Evolutionary conservation across 208 protist species (phyloP).

Genomic region (Wallacemonas sp.): DNA sequence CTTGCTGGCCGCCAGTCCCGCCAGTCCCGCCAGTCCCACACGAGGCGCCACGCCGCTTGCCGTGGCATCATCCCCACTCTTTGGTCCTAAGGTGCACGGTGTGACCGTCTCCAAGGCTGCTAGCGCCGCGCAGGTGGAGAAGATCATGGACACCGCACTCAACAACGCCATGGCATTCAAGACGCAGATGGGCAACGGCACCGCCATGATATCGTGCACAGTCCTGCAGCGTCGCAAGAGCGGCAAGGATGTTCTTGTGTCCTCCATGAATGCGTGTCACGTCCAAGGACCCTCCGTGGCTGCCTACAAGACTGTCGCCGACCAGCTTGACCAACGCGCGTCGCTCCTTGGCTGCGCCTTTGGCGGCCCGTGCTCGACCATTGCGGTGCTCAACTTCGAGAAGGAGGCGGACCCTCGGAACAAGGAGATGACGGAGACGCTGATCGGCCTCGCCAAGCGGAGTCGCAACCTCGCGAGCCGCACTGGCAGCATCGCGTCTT

Average conservation of each 20-base stretch:
- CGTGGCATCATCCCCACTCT: slow-evolving; percentile 38
- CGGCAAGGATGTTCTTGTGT: slow-evolving; percentile 35
- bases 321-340: slow-evolving; percentile 17
- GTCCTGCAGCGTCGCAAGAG: slow-evolving; percentile 32
- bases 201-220: slow-evolving; percentile 33
- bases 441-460: slow-evolving; percentile 31
- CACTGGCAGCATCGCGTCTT: slow-evolving; percentile 35
- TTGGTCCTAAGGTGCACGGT: slow-evolving; percentile 23
- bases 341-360: slow-evolving; percentile 30
- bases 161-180: slow-evolving; percentile 12
- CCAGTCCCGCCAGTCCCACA: neutral
- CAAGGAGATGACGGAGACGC: slow-evolving; percentile 28
- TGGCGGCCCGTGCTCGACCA: slow-evolving; percentile 40
- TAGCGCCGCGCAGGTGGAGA: slow-evolving; percentile 23
- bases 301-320: slow-evolving; percentile 32
- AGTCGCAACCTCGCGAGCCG: slow-evolving; percentile 37
- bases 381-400: slow-evolving; percentile 32
- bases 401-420: slow-evolving; percentile 22
- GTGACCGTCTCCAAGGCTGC: slow-evolving; percentile 1
- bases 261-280: slow-evolving; percentile 29
- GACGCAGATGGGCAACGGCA: slow-evolving; percentile 11
- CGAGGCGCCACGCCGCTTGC: slow-evolving; percentile 20
- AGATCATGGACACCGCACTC: slow-evolving; percentile 28
- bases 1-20: no score
- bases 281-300: slow-evolving; percentile 25